Evolutionary conservation across 73 alveolate genomes (phyloP).

Genomic region (Paramecium primaurelia): DNA sequence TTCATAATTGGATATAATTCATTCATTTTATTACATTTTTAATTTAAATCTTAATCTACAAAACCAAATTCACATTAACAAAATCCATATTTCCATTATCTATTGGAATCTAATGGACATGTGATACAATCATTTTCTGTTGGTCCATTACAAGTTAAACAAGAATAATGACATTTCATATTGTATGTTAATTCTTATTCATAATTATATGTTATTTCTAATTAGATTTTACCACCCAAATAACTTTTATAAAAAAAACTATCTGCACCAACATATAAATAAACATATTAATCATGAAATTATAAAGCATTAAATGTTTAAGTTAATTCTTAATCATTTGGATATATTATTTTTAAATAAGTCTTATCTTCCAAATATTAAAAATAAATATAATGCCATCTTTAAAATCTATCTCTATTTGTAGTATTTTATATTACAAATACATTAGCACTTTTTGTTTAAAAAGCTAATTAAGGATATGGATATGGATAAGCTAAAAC

Average conservation of each 20-base stretch:
- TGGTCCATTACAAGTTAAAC: background rate
- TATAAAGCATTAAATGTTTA: background rate
- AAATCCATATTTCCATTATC: background rate
- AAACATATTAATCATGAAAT: background rate
- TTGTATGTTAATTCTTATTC: background rate
- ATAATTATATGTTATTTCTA: background rate
- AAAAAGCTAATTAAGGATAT: background rate
- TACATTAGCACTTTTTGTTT: background rate
- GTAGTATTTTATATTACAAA: background rate
- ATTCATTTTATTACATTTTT: background rate
- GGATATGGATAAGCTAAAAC: background rate
- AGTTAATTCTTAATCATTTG: background rate
- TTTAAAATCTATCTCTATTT: background rate
- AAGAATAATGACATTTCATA: background rate
- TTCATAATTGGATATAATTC: background rate
- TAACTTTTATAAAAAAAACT: background rate
- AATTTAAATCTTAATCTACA: background rate
- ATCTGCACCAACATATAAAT: background rate
- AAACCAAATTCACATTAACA: background rate
- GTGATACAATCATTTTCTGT: background rate
- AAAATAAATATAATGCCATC: background rate
- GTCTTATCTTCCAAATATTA: background rate
- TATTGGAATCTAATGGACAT: background rate
- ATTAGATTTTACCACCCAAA: background rate
- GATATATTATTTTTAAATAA: background rate